A percentile compares a stretch with the other conserved stretches of the same genome.
Evolutionary conservation across 495 filamentous ascomycete species (phyloP).

Genomic region (Emericellopsis terricola): DNA sequence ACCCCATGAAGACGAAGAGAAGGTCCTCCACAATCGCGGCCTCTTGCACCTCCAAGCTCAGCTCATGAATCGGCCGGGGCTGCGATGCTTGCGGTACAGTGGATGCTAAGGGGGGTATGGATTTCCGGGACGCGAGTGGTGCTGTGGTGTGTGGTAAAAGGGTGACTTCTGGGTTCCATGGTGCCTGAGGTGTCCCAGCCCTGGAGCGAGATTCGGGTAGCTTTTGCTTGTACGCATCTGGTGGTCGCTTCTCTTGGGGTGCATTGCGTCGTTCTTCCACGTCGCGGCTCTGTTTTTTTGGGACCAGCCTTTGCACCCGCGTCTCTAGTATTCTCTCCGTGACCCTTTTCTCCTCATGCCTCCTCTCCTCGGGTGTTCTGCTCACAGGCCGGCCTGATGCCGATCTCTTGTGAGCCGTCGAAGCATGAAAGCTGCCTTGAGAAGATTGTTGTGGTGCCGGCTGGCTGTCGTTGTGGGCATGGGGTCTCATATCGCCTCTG

Average conservation of each 20-base stretch:
- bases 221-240: slow-evolving; percentile 18
- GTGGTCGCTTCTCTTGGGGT: slow-evolving; percentile 12
- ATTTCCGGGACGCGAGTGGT: slow-evolving; percentile 72
- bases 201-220: slow-evolving; percentile 25
- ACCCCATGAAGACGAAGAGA: slow-evolving; percentile 94
- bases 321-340: slow-evolving; percentile 39
- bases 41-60: slow-evolving; percentile 70
- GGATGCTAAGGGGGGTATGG: slow-evolving; percentile 62
- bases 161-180: slow-evolving; percentile 69
- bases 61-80: slow-evolving; percentile 49
- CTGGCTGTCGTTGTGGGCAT: slow-evolving; percentile 3
- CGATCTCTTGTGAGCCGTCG: slow-evolving; percentile 22
- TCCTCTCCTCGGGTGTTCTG: slow-evolving; percentile 20
- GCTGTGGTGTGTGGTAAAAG: slow-evolving; percentile 74
- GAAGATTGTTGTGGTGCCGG: slow-evolving; percentile 7
- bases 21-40: slow-evolving; percentile 75
- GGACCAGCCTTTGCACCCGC: slow-evolving; percentile 43
- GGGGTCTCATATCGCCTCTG: slow-evolving; percentile 10
- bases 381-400: slow-evolving; percentile 22
- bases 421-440: slow-evolving; percentile 6
- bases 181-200: slow-evolving; percentile 16
- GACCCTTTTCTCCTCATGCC: slow-evolving; percentile 6
- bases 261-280: slow-evolving; percentile 29
- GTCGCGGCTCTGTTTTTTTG: too few relatives aligned
- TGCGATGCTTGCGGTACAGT: slow-evolving; percentile 51